Evolutionary conservation across 352 stramenopile genomes (phyloP), one percentile per base, ranked within the genome.

Genomic region (Phytophthora pini): DNA sequence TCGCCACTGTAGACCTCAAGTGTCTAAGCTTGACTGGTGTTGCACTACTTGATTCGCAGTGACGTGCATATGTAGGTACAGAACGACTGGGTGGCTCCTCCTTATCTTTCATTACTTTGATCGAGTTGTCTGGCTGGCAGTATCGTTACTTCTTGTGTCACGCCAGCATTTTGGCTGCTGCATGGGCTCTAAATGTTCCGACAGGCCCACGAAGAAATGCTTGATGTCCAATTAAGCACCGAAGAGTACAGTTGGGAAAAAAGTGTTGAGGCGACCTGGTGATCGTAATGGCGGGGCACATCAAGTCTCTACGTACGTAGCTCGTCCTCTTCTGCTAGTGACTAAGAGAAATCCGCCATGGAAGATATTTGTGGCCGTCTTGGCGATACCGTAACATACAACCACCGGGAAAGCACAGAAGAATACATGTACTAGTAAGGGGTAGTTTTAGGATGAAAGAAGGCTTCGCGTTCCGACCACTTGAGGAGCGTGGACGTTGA

Each of bases 401-500:
- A 13, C 12, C 29, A 20, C 17, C 17, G 17, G 17, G 17, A 20
- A 20, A 20, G 17, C 17, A 17, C 17, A 17, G 17, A 17, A 0
- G 17, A 17, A 20, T 20, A 20, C 17, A 20, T 20, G 17, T 20
- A 20, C 17, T 20, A 20, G 17, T 20, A 20, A 20, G 17, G 17
- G 24, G 24, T 6, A 51, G 24, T 26, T 26, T 26, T 26, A 4
- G 17, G 17, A 26, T 4, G 24, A 51, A 22, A 24, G 24, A 40
- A 24, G 32, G 17, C 11, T 38, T 13, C 13, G 20, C 29, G 36
- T 12, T 49, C 13, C 31, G 34, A 47, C 44, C 22, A 59, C 27
- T 65, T 65, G 57, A 65, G 31, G 38, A 65, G 39, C 13, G 40
- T 59, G 48, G 29, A 66, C 52, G 48, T 59, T 66, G 48, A 66